These are phyloP conservation scores for Solanum lycopersicoides DNA, from an alignment of 257 asterid species.

Conservation along the genomic window DNA sequence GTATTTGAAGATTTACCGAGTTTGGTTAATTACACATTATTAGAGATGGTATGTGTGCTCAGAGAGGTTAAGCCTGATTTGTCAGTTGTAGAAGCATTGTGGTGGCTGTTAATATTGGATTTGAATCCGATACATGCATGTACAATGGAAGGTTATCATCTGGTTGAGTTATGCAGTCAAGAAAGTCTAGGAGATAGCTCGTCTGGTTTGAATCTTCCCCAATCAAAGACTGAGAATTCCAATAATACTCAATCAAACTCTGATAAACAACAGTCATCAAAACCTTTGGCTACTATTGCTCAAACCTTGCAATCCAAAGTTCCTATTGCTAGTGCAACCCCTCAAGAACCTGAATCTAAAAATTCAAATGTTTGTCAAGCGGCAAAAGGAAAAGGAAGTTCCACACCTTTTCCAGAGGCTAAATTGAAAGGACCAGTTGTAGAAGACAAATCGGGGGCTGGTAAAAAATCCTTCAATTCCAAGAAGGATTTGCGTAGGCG, in stretches of 20 bases:
- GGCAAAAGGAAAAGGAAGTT: slow-evolving; percentile 15
- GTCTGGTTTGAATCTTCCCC: background rate
- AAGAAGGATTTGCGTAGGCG: slow-evolving; percentile 58
- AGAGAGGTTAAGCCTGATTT: slow-evolving; percentile 52
- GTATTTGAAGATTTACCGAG: slow-evolving; percentile 38
- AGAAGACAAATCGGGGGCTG: slow-evolving; percentile 34
- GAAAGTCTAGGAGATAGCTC: slow-evolving; percentile 19
- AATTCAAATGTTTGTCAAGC: slow-evolving; percentile 1
- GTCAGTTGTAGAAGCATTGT: slow-evolving; percentile 61
- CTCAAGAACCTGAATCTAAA: slow-evolving; percentile 7
- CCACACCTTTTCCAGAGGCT: slow-evolving; percentile 18
- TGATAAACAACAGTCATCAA: slow-evolving; percentile 7
- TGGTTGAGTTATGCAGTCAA: slow-evolving; percentile 12
- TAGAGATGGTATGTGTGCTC: slow-evolving; percentile 73
- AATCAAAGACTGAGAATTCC: slow-evolving; percentile 12
- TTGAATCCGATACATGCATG: slow-evolving; percentile 54
- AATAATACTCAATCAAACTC: slow-evolving; percentile 15
- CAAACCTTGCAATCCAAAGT: slow-evolving; percentile 18
- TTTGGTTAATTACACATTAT: slow-evolving; percentile 48
- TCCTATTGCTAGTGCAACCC: slow-evolving; percentile 8
- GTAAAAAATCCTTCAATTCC: slow-evolving; percentile 27
- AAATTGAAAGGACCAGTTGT: slow-evolving; percentile 10
- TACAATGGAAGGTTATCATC: slow-evolving; percentile 16
- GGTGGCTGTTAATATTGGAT: slow-evolving; percentile 65
- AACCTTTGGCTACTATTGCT: background rate